Conservation (phyloP, 2,329 filamentous ascomycete genomes). For the Pestalotiopsis sp. region DNA sequence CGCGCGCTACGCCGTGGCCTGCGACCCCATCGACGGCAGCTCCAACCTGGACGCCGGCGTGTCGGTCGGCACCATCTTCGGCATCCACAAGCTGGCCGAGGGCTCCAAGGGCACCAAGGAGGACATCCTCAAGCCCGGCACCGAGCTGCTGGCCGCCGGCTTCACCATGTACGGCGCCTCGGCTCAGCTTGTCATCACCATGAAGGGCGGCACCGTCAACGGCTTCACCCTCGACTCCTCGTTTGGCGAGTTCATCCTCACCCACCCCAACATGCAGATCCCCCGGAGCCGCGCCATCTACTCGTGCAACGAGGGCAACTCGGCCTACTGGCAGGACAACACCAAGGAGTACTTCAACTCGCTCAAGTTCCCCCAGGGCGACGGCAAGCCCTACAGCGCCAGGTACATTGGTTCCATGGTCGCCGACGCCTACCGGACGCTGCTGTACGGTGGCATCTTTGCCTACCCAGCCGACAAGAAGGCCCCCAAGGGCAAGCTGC, state of each 20-base stretch:
- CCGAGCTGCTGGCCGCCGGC: slow-evolving; percentile 89
- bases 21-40: slow-evolving; percentile 96
- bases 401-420: slow-evolving; percentile 99
- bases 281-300: slow-evolving; percentile 85
- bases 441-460: slow-evolving; percentile 95
- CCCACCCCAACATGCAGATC: slow-evolving; percentile 91
- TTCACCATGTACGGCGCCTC: slow-evolving; percentile 99
- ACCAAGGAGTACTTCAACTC: slow-evolving; percentile 88
- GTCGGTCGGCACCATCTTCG: slow-evolving; percentile 97
- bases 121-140: slow-evolving; percentile 86
- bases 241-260: slow-evolving; percentile 97
- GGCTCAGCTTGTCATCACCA: slow-evolving; percentile 93
- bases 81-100: slow-evolving; percentile 85
- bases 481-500: slow-evolving; percentile 96
- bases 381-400: slow-evolving; percentile 88
- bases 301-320: slow-evolving; percentile 98
- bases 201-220: slow-evolving; percentile 90
- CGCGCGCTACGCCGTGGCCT: slow-evolving; percentile 90
- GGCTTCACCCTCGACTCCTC: slow-evolving; percentile 98
- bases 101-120: slow-evolving; percentile 75
- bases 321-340: slow-evolving; percentile 89
- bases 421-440: slow-evolving; percentile 92
- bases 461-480: slow-evolving; percentile 98
- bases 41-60: slow-evolving; percentile 98
- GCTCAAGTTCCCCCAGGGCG: slow-evolving; percentile 76